Evolutionary conservation across 2,329 filamentous ascomycete genomes (phyloP), one percentile per base, ranked within the genome.

Genomic region (Cylindrodendrum hubeiense): DNA sequence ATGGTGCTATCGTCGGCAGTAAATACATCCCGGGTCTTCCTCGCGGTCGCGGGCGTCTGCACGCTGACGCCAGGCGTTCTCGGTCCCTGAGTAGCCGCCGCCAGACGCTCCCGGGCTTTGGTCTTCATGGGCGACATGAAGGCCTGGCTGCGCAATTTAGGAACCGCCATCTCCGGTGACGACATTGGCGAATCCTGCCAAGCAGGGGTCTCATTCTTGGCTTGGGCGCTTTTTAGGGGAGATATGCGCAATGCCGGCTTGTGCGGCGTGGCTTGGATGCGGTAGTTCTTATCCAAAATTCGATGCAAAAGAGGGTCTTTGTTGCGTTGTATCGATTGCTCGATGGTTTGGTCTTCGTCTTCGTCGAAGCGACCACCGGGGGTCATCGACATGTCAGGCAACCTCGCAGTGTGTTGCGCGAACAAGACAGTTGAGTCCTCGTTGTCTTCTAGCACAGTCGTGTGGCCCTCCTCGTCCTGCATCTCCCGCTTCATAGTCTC

Each of bases 201-300:
- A 1, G 81, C 75, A 2, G 80, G 76, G 8, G 76, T 73, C 46
- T 76, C 75, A 56, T 79, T 78, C 64, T 79, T 78, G 9, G 76
- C 77, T 55, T 78, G 75, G 24, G 76, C 76, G 39, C 72, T 75
- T 65, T 84, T 85, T 57, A 84, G 75, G 2, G 85, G 84, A 8
- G 84, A 86, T 46, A 84, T 78, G 37, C 81, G 82, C 33, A 78
- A 74, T 3, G 79, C 71, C 4, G 77, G 76, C 74, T 90, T 91
- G 71, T 96, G 90, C 0, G 96, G 96, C 10, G 96, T 99, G 6
- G 95, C 94, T 79, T 97, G 93, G 24, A 99, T 86, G 33, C 95
- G 93, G 82, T 97, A 99, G 63, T 93, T 98, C 81, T 97, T 98
- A 83, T 98, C 95, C 5, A 97, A 88, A n/a, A 98, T 86, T 63